Percentiles rank a stretch among this genome's conserved stretches.
Conservation (phyloP, 345 rosid genomes). For the Sisymbrium irio region DNA sequence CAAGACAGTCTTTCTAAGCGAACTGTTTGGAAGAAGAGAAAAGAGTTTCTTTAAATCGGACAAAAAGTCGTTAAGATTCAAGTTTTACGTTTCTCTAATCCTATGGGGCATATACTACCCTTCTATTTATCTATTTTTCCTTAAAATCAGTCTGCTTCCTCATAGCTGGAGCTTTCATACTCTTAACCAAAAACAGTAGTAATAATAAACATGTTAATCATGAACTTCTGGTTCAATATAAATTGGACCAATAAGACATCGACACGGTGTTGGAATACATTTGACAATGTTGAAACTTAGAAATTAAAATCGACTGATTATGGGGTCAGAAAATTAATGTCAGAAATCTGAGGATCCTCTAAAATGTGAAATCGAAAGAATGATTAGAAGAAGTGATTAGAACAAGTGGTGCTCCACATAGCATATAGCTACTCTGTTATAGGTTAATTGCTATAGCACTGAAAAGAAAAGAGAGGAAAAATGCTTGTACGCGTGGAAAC, state of each 20-base stretch:
- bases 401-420: not conserved
- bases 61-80: conserved; percentile 86
- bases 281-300: not conserved
- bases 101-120: not conserved
- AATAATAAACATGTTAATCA: not conserved
- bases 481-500: not conserved
- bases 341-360: too few species aligned
- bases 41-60: conserved; percentile 73
- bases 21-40: conserved; percentile 82
- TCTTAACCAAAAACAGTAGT: not conserved
- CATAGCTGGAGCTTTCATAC: not conserved
- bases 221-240: not conserved
- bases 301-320: too few species aligned
- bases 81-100: conserved; percentile 38
- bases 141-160: not conserved
- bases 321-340: too few species aligned
- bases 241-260: not conserved
- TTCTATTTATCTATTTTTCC: not conserved
- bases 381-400: too few species aligned
- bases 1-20: conserved; percentile 58
- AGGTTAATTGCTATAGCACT: not conserved
- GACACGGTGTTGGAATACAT: not conserved
- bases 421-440: not conserved
- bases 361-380: not conserved
- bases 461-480: not conserved